Conservation (phyloP, 164 flowering plant species). For the Pachysandra terminalis region DNA sequence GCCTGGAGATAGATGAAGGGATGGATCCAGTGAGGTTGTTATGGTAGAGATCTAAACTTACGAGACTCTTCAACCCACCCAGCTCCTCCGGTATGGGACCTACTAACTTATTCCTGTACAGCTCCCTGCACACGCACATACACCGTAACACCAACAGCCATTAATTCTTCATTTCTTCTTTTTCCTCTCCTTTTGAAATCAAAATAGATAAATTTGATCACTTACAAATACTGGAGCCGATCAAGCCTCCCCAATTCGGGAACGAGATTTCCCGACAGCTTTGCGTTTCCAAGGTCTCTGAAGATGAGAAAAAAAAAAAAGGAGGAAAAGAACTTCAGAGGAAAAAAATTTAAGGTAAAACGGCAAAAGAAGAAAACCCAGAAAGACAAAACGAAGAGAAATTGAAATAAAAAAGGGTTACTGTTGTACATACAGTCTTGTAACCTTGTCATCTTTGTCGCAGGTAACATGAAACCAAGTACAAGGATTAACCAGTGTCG, state of each 20-base stretch:
- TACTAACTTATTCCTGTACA: conserved; percentile 63
- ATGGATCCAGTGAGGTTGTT: conserved; percentile 74
- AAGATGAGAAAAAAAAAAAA: not conserved
- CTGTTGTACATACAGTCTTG: conserved; percentile 45
- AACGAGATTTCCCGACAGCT: conserved; percentile 60
- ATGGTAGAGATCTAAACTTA: conserved; percentile 71
- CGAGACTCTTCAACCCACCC: conserved; percentile 55
- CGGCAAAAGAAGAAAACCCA: not conserved
- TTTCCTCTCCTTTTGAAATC: no score
- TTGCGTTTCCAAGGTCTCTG: conserved; percentile 84
- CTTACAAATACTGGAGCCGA: conserved; percentile 71
- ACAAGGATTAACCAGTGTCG: conserved; percentile 74
- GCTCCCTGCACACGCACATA: conserved; percentile 46
- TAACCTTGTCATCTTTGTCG: conserved; percentile 53
- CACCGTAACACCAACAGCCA: no score
- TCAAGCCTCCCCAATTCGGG: conserved; percentile 71
- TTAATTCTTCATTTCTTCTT: no score
- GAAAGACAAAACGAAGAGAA: not conserved
- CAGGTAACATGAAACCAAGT: conserved; percentile 87
- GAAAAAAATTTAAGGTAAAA: not conserved
- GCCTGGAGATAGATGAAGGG: conserved; percentile 58
- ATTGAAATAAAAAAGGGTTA: no score
- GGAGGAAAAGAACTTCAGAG: no score
- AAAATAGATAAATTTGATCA: no score
- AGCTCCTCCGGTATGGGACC: conserved; percentile 67